Evolutionary conservation across 2,329 filamentous ascomycete species (phyloP), one percentile per base, ranked within the genome.

Genomic region (Aciculosporium take): DNA sequence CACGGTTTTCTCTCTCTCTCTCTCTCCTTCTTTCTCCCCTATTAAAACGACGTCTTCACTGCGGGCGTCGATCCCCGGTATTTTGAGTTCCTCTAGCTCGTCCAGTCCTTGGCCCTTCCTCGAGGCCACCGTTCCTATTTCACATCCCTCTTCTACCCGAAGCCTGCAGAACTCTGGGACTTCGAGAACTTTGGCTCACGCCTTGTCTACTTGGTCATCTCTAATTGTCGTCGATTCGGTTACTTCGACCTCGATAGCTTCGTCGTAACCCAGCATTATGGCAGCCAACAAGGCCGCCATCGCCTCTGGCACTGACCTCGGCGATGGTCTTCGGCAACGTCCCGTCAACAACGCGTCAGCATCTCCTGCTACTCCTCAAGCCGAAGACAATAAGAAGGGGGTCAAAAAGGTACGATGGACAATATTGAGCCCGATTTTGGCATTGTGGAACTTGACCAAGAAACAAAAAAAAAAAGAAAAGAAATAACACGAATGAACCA

Each of bases 351-450:
- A 44, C 60, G 54, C 56, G 45, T 49, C 62, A 46, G 50, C 59
- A 44, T 50, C 57, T 48, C 56, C 59, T 44, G 52, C 56, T 24
- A 47, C 56, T 45, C 49, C 60, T 37, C 67, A 77, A 53, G 53
- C 66, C 21, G 72, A 76, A 48, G 72, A 79, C 50, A 72, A 72
- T 58, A 79, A 78, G 65, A 72, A 74, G 58, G 18, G n/a, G 17
- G 58, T 55, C 45, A 71, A 72, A 59, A 72, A 77, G 70, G 74
- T 77, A 25, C 18, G 21, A 10, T 7, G 5, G 25, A 13, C 23
- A 28, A n/a, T 24, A 5, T 21, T 18, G 20, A 23, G 13, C 21
- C 21, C 9, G 8, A n/a, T n/a, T n/a, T n/a, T n/a, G n/a, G n/a
- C 17, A 6, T 13, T 32, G 10, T n/a, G 15, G 24, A 15, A 20